Evolutionary conservation across 768 basidiomycete species (phyloP).

Genomic region (Boletus vinaceobasis): DNA sequence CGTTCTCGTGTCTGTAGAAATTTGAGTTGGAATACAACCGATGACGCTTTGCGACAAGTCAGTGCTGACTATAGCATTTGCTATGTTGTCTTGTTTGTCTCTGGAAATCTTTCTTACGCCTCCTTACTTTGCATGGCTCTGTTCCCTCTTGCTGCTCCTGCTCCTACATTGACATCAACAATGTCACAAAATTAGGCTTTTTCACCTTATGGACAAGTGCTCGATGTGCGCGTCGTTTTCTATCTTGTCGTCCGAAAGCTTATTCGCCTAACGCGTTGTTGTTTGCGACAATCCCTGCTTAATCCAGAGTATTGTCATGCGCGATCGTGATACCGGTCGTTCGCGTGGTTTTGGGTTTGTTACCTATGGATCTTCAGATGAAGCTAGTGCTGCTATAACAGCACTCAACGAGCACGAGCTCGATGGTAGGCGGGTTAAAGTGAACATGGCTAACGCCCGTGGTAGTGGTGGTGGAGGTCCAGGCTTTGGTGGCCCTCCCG

Average conservation of each 20-base stretch:
- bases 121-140: constrained; percentile 28
- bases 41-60: constrained; percentile 86
- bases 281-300: constrained; percentile 31
- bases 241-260: constrained; percentile 22
- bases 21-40: constrained; percentile 95
- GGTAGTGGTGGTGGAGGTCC: constrained; percentile 48
- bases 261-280: constrained; percentile 11
- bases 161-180: constrained; percentile 19
- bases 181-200: constrained; percentile 63
- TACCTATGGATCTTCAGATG: constrained; percentile 56
- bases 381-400: constrained; percentile 77
- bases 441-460: constrained; percentile 79
- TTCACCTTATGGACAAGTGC: constrained; percentile 71
- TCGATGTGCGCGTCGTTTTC: constrained; percentile 78
- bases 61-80: constrained; percentile 51
- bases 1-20: constrained; percentile 64
- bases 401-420: constrained; percentile 86
- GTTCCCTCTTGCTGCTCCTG: constrained; percentile 14
- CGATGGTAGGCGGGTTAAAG: constrained; percentile 88
- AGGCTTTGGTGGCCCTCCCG: constrained; percentile 28
- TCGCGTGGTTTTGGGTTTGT: constrained; percentile 98
- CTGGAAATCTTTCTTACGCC: constrained; percentile 30
- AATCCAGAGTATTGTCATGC: constrained; percentile 91
- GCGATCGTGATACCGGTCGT: constrained; percentile 96
- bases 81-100: constrained; percentile 47